A percentile compares a stretch with the other conserved stretches of the same genome.
These are phyloP conservation scores for Spergularia marina DNA, from an alignment of 148 eudicot species.

Conservation along the genomic window DNA sequence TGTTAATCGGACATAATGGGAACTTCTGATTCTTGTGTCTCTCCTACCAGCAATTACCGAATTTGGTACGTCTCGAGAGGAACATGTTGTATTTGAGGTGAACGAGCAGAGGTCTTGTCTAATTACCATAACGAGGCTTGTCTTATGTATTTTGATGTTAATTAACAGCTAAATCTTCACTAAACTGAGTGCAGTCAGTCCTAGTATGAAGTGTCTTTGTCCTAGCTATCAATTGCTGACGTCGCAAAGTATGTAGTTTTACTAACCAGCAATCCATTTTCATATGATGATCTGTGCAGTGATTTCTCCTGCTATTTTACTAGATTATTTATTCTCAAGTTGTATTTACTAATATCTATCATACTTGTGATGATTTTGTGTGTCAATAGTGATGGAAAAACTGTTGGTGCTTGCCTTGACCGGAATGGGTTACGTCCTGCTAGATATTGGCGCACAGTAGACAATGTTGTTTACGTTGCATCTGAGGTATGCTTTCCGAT, in stretches of 20 bases:
- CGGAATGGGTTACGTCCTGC: slow-evolving; percentile 99
- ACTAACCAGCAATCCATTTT: background rate
- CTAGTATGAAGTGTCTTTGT: no score
- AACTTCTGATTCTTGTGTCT: background rate
- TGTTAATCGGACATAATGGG: background rate
- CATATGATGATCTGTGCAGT: background rate
- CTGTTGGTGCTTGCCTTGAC: slow-evolving; percentile 98
- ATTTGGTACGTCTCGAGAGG: background rate
- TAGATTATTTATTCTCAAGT: background rate
- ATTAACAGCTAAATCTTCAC: no score
- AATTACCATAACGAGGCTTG: no score
- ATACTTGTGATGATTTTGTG: slow-evolving; percentile 10
- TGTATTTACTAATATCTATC: background rate
- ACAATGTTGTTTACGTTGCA: slow-evolving; percentile 97
- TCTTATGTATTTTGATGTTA: no score
- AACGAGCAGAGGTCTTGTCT: no score
- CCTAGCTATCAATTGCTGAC: background rate
- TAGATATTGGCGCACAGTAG: slow-evolving; percentile 95
- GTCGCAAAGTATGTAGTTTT: background rate
- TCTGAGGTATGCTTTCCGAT: slow-evolving; percentile 68
- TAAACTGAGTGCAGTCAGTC: no score
- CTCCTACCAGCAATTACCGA: background rate
- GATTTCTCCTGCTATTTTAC: slow-evolving; percentile 10
- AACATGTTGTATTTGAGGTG: no score
- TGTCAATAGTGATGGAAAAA: slow-evolving; percentile 82